Evolutionary conservation across 441 rosid species (phyloP).

Genomic region (Pelargonium myrrhifolium): DNA sequence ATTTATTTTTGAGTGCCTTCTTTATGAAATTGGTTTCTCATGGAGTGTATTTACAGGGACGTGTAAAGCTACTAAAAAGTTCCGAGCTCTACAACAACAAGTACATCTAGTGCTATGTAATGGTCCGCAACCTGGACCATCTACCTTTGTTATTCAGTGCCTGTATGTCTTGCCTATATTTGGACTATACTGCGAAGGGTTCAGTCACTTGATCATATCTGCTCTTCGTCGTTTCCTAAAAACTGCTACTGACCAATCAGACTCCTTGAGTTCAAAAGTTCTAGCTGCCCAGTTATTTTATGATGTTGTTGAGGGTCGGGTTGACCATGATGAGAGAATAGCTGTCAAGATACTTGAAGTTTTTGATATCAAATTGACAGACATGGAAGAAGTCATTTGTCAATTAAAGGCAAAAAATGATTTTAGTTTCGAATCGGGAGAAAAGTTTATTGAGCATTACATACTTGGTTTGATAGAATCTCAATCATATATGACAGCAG

Average conservation of each 20-base stretch:
- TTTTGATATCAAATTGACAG: constrained; percentile 46
- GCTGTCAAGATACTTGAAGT: constrained; percentile 48
- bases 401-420: constrained; percentile 25
- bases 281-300: constrained; percentile 55
- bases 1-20: not conserved
- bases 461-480: constrained; percentile 48
- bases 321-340: constrained; percentile 54
- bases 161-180: constrained; percentile 60
- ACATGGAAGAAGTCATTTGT: constrained; percentile 46
- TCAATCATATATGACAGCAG: constrained; percentile 67
- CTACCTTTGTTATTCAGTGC: constrained; percentile 57
- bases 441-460: constrained; percentile 47
- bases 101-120: constrained; percentile 49
- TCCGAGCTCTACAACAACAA: constrained; percentile 62
- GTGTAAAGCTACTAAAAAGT: constrained; percentile 61
- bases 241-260: constrained; percentile 28
- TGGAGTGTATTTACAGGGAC: constrained; percentile 41
- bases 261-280: constrained; percentile 41
- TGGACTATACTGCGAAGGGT: constrained; percentile 63
- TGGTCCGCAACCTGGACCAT: constrained; percentile 69
- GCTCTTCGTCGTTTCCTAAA: constrained; percentile 60
- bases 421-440: constrained; percentile 29
- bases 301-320: constrained; percentile 37
- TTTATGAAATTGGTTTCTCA: constrained; percentile 1
- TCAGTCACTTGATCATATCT: constrained; percentile 78